phyloP scores from a whole-genome alignment of 148 eudicot species.

The Vaccinium darrowii region DNA sequence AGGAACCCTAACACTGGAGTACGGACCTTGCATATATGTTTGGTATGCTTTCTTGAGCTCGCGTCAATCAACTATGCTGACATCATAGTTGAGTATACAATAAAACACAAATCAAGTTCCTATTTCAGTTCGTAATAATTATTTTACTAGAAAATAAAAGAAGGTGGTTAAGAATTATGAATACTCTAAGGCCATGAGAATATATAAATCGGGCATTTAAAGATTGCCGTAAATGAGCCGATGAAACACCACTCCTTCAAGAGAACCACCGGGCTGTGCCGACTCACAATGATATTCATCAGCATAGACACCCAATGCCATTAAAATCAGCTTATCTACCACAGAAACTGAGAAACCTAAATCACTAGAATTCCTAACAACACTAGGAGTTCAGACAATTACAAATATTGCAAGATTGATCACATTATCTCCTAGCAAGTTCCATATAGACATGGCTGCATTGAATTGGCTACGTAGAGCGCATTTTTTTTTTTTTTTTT shows the following conservation, averaged over 20 bases:
- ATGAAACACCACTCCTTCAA: not conserved
- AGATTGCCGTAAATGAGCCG: not conserved
- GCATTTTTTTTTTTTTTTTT: not conserved
- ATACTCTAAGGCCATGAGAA: not conserved
- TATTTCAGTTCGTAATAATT: not conserved
- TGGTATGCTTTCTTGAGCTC: not conserved
- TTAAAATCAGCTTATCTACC: not conserved
- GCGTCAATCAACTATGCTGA: not conserved
- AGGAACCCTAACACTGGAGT: not conserved
- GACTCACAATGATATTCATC: not conserved
- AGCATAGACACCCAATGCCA: not conserved
- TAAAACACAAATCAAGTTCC: not conserved
- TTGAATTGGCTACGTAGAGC: not conserved
- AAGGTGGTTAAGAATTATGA: not conserved
- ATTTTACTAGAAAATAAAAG: not conserved
- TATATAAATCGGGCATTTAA: not conserved
- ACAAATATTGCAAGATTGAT: not conserved
- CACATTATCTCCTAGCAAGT: not conserved
- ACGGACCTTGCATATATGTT: not conserved
- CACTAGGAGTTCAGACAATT: too few relatives aligned
- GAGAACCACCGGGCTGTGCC: too few relatives aligned
- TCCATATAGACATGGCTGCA: not conserved
- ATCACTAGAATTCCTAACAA: not conserved
- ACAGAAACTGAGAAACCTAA: not conserved
- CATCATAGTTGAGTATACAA: not conserved